Evolutionary conservation across 345 rosid genomes (phyloP).

Genomic region (Cardamine chenopodiifolia): DNA sequence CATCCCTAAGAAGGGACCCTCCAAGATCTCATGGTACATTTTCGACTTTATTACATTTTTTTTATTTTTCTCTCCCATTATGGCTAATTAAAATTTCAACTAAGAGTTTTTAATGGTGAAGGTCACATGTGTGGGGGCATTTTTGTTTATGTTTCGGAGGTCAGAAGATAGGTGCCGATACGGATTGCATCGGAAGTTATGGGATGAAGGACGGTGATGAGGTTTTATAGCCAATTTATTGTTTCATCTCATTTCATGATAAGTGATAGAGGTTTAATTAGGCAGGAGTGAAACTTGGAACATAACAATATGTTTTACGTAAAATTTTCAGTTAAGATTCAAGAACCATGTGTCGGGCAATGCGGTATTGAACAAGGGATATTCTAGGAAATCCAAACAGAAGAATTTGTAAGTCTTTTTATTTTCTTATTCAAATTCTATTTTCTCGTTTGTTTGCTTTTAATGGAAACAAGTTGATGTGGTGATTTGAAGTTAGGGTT

Average conservation of each 20-base stretch:
- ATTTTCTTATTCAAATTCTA: neutral
- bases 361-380: slow-evolving; percentile 43
- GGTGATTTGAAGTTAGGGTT: no score
- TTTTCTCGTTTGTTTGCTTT: neutral
- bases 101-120: slow-evolving; percentile 33
- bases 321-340: slow-evolving; percentile 64
- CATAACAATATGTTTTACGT: slow-evolving; percentile 9
- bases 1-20: slow-evolving; percentile 65
- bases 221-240: slow-evolving; percentile 40
- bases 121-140: slow-evolving; percentile 95
- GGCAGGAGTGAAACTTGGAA: neutral
- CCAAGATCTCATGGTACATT: slow-evolving; percentile 83
- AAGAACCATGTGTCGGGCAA: slow-evolving; percentile 59
- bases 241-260: neutral
- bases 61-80: neutral
- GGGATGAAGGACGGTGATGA: slow-evolving; percentile 85
- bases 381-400: slow-evolving; percentile 46
- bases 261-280: no score
- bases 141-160: slow-evolving; percentile 69
- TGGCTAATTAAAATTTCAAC: neutral
- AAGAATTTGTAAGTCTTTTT: slow-evolving; percentile 47
- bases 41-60: neutral
- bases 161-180: slow-evolving; percentile 66
- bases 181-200: slow-evolving; percentile 55
- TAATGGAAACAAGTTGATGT: neutral